phyloP scores from a whole-genome alignment of 441 rosid species.

The Erysimum pusillum region DNA sequence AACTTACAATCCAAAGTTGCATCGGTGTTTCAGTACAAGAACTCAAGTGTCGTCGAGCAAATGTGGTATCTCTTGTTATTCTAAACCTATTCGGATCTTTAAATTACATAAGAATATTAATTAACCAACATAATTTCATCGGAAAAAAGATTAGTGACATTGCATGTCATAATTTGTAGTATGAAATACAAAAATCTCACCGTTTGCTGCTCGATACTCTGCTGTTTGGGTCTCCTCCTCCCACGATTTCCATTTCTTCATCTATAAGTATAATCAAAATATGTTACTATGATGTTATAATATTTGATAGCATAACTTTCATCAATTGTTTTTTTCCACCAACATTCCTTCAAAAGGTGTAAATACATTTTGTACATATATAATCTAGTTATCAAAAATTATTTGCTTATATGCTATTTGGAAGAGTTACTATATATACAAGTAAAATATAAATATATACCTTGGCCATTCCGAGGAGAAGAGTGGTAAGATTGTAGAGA shows the following conservation, averaged over 20 bases:
- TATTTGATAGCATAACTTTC: not conserved
- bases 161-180: not conserved
- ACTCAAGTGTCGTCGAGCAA: constrained; percentile 68
- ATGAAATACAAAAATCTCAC: constrained; percentile 38
- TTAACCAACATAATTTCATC: not conserved
- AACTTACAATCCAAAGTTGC: constrained; percentile 65
- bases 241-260: constrained; percentile 72
- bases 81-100: constrained; percentile 75
- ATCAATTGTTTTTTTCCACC: too few species aligned
- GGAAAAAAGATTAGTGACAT: not conserved
- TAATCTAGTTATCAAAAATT: too few species aligned
- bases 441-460: constrained; percentile 40
- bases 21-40: constrained; percentile 51
- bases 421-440: too few species aligned
- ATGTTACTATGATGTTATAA: not conserved
- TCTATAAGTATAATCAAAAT: constrained; percentile 42
- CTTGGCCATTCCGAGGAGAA: constrained; percentile 77
- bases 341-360: too few species aligned
- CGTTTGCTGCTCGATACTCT: constrained; percentile 60
- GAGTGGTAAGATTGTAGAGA: constrained; percentile 61
- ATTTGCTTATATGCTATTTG: too few species aligned
- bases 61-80: constrained; percentile 70
- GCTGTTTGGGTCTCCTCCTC: constrained; percentile 65
- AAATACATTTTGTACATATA: too few species aligned
- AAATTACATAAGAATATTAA: not conserved